Base-by-base conservation (phyloP, 495 filamentous ascomycete genomes). In the Oleoguttula mirabilis region DNA sequence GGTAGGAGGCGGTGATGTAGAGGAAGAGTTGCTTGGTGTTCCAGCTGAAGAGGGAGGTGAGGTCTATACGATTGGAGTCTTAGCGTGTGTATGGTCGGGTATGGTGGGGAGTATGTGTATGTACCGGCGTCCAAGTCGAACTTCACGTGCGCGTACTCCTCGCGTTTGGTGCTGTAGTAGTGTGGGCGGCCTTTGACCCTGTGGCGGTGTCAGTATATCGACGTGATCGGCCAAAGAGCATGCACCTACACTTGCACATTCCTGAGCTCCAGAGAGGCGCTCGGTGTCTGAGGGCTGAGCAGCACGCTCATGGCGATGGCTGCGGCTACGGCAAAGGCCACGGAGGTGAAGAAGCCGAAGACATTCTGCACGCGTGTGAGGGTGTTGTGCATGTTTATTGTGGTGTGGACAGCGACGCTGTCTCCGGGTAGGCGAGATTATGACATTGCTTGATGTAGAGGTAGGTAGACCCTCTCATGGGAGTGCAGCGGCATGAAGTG, bases 1-100 rank as follows among this genome's bases (percentile, higher is more conserved):
- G 30, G 36, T 39, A 23, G 36, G 15, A 5, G 36, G 36, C 36
- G 36, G 82, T 83, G 35, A 98, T 76, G 71, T 90, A 98, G 61
- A 92, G 76, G 65, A 96, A 99, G 53, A 96, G 63, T 63, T 95
- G 86, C 64, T 99, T 99, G n/a, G 90, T 99, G 68, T 99, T 99
- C 92, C 92, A 99, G 63, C 82, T 93, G 77, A 94, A 95, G 55
- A 99, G 79, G 21, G 81, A 79, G 42, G 77, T 75, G 38, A 98
- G 73, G 65, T 98, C 88, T 76, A 33, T 2, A 42, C 25, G 38
- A 37, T 33, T 39, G 15, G 21, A 21, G 16, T 12, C 21, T 27
- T 36, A 12, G 21, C 16, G 32, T 21, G 24, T 21, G 19, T 35
- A 10, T 35, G 36, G 10, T 35, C 32, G 7, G 16, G 17, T 43